Evolutionary conservation across 2,329 filamentous ascomycete genomes (phyloP).

Genomic region (Thielaviopsis populi): DNA sequence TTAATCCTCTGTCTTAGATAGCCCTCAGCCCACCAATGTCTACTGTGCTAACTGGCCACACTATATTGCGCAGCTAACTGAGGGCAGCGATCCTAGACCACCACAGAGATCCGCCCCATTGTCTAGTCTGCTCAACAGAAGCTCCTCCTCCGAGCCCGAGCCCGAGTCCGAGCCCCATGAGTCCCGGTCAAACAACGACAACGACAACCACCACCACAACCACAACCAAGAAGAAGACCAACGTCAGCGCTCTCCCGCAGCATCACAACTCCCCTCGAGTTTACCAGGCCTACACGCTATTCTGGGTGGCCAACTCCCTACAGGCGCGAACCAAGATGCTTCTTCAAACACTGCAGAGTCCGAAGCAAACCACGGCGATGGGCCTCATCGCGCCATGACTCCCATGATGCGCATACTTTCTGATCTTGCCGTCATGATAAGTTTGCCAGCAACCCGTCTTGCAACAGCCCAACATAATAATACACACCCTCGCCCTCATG

Average conservation of each 20-base stretch:
- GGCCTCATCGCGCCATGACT: neutral
- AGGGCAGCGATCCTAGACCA: neutral
- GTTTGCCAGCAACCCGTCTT: neutral
- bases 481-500: neutral
- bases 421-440: neutral
- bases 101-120: neutral
- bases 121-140: neutral
- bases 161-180: too few relatives aligned
- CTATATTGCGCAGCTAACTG: neutral
- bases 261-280: neutral
- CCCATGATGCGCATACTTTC: neutral
- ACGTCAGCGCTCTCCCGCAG: neutral
- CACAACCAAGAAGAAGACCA: neutral
- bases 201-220: too few relatives aligned
- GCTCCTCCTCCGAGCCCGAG: neutral
- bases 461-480: neutral
- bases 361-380: neutral
- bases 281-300: neutral
- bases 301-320: neutral
- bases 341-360: neutral
- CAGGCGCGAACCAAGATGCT: neutral
- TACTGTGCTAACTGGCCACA: neutral
- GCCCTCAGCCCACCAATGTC: neutral
- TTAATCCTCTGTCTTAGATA: conserved; percentile 18
- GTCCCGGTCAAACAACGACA: neutral